Evolutionary conservation across 2,329 filamentous ascomycete species (phyloP).

Genomic region (Trichoderma koningii): DNA sequence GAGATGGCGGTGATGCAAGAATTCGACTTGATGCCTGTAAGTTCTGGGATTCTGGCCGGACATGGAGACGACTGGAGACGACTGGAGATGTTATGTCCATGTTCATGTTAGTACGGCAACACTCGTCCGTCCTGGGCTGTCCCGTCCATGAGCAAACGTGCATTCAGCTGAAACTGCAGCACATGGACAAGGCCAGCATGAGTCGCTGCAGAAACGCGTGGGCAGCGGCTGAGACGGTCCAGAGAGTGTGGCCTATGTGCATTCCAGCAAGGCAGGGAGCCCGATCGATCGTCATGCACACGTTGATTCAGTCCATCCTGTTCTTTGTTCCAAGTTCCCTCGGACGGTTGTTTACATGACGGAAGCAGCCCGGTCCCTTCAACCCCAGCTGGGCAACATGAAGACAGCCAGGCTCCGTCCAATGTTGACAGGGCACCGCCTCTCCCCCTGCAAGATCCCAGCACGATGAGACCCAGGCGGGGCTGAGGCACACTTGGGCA

Average conservation of each 20-base stretch:
- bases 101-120: too few species aligned
- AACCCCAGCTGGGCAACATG: neutral
- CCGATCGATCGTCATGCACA: slow-evolving; percentile 23
- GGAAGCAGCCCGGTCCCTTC: neutral
- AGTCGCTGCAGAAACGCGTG: slow-evolving; percentile 8
- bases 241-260: slow-evolving; percentile 10
- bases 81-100: too few species aligned
- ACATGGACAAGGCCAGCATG: neutral
- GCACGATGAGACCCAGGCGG: slow-evolving; percentile 21
- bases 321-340: neutral
- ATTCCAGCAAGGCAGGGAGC: slow-evolving; percentile 21
- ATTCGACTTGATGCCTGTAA: too few species aligned
- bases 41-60: too few species aligned
- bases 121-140: too few species aligned
- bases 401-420: neutral
- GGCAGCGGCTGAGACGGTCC: slow-evolving; percentile 3
- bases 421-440: slow-evolving; percentile 22
- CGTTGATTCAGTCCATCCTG: neutral
- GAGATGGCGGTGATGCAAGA: too few species aligned
- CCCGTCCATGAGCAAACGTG: neutral
- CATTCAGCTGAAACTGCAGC: neutral
- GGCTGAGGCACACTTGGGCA: slow-evolving; percentile 26
- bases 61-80: too few species aligned
- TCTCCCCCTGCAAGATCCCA: neutral
- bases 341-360: neutral